Conservation (phyloP, 2,329 filamentous ascomycete genomes). For the Alternaria gaisen region DNA sequence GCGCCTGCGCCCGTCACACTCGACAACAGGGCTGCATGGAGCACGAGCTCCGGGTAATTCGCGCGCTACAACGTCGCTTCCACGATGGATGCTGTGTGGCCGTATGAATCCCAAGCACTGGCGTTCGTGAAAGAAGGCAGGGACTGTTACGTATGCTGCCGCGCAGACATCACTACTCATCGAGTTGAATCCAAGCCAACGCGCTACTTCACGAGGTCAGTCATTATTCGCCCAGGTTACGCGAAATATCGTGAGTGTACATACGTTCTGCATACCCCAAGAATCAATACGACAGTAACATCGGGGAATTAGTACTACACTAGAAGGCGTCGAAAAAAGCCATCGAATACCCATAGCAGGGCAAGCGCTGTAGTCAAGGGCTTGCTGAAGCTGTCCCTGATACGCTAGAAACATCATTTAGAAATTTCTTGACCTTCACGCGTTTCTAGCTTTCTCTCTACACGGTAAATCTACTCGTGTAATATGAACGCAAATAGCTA, state of each 20-base stretch:
- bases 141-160: not conserved
- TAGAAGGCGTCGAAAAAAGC: not conserved
- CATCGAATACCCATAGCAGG: not conserved
- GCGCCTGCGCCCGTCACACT: constrained; percentile 6
- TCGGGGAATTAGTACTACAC: not conserved
- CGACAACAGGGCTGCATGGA: constrained; percentile 4
- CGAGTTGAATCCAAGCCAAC: not conserved
- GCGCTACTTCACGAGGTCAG: not conserved
- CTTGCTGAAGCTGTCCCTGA: not conserved
- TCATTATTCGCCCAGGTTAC: not conserved
- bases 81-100: not conserved
- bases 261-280: not conserved
- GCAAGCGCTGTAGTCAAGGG: not conserved
- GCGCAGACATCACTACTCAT: not conserved
- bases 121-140: not conserved
- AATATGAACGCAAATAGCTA: constrained; percentile 16
- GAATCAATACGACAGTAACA: not conserved
- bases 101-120: not conserved
- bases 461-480: constrained; percentile 13
- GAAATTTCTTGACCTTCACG: not conserved
- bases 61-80: constrained; percentile 5
- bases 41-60: constrained; percentile 9
- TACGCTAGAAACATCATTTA: not conserved
- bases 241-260: not conserved
- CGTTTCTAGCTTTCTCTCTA: not conserved